These are phyloP conservation scores for Arabidopsis arenosa DNA, from an alignment of 345 rosid species.

Conservation along the genomic window DNA sequence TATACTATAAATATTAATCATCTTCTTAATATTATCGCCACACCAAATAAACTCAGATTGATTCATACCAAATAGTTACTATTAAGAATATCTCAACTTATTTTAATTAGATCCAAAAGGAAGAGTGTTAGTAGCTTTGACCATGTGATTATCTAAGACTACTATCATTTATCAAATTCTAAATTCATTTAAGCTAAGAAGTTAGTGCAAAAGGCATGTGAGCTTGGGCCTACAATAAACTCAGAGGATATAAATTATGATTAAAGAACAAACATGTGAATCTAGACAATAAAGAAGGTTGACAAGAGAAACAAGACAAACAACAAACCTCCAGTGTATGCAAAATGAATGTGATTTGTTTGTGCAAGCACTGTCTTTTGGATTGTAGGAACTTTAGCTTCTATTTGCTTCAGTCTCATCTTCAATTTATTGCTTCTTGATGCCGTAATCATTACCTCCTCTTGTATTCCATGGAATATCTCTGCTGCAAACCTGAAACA, in stretches of 20 bases:
- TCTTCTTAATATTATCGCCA: not conserved
- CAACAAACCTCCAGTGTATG: constrained; percentile 82
- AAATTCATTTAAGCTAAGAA: constrained; percentile 42
- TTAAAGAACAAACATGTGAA: constrained; percentile 50
- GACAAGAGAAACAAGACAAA: constrained; percentile 55
- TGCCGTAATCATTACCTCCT: constrained; percentile 68
- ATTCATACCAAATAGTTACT: not conserved
- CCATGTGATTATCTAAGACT: constrained; percentile 29
- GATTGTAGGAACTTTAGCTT: constrained; percentile 74
- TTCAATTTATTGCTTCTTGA: constrained; percentile 76
- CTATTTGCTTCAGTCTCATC: constrained; percentile 75
- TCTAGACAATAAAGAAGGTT: constrained; percentile 42
- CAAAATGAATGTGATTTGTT: constrained; percentile 86
- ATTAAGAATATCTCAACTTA: not conserved
- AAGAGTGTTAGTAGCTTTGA: constrained; percentile 20
- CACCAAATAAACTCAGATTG: no score
- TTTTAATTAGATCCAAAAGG: constrained; percentile 3
- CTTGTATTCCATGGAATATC: constrained; percentile 94
- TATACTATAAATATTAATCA: constrained; percentile 12
- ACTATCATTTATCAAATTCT: constrained; percentile 5
- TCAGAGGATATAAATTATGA: constrained; percentile 42
- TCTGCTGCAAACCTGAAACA: constrained; percentile 82
- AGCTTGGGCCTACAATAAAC: constrained; percentile 37
- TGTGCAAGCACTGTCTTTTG: constrained; percentile 78
- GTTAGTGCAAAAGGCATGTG: constrained; percentile 47